phyloP scores from a whole-genome alignment of 805 yeast species.

The Myxozyma neglecta region DNA sequence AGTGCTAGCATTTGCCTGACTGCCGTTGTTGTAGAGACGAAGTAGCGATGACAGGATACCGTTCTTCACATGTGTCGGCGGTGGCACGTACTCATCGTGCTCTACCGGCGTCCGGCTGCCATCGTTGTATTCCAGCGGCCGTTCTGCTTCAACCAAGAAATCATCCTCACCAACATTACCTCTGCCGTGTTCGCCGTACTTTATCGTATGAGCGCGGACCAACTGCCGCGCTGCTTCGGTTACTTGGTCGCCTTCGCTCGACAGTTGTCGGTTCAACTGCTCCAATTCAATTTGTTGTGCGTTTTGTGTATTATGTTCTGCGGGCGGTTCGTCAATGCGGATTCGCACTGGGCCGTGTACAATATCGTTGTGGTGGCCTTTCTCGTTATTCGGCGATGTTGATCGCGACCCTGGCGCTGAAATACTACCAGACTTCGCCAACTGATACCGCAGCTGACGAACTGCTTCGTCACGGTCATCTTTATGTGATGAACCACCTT shows the following conservation, averaged over 20 bases:
- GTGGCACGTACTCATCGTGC: constrained; percentile 51
- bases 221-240: constrained; percentile 31
- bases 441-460: constrained; percentile 18
- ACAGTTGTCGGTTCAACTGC: constrained; percentile 7
- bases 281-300: constrained; percentile 13
- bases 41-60: constrained; percentile 83
- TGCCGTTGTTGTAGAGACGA: constrained; percentile 53
- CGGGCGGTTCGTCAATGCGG: constrained; percentile 1
- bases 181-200: background rate
- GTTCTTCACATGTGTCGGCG: constrained; percentile 69
- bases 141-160: constrained; percentile 24
- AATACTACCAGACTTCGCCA: constrained; percentile 15
- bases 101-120: constrained; percentile 28
- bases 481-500: background rate
- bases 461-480: constrained; percentile 11
- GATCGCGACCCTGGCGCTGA: constrained; percentile 23
- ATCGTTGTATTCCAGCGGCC: background rate
- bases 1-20: too few species aligned
- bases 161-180: background rate
- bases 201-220: constrained; percentile 30
- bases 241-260: constrained; percentile 9
- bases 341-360: background rate
- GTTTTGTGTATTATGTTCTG: background rate
- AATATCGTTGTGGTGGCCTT: background rate
- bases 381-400: constrained; percentile 9